Evolutionary conservation across 441 rosid species (phyloP), one percentile per base, ranked within the genome.

Genomic region (Gossypium gossypioides): DNA sequence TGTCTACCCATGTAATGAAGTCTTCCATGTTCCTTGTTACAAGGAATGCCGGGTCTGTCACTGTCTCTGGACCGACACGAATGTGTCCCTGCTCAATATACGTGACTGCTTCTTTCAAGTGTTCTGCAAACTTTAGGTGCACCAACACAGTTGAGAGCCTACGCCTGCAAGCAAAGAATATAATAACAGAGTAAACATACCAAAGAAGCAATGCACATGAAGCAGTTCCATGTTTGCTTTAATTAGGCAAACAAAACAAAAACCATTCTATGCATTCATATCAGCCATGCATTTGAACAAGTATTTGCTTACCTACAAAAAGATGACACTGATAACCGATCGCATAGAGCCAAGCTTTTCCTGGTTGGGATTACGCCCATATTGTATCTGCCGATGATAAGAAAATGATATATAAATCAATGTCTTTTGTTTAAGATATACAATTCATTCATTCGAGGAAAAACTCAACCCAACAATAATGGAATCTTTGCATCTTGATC

Each of bases 21-120:
- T 94, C 99, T 77, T 94, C 97, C 93, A 87, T 90, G 74, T 91
- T 94, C 81, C 97, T 80, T 0, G 97, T 91, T 15, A 94, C 99
- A 0, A 92, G 82, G 79, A 85, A 94, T 46, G 97, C 91, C 0
- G 97, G 96, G 81, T 94, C 97, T 0, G 89, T 89, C 22, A 94
- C 76, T 0, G 96, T 89, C 46, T 94, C 97, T 0, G 96, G 95
- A 65, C 98, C 98, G n/a, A 91, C 93, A 69, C 97, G 89, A 72
- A 94, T 75, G 32, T 94, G 98, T 44, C 94, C 94, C 79, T 94
- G 98, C 84, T 91, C 92, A 13, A 94, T 90, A 75, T 91, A 94
- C 34, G 97, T 90, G 37, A 91, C 86, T 0, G 98, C 96, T 85
- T 90, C 97, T 83, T 84, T 91, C 70, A 89, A 77, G 72, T 90